A percentile compares a stretch with the other conserved stretches of the same genome.
Evolutionary conservation across 371 early-diverging fungal genomes (phyloP).

Genomic region (Mortierella sp.): DNA sequence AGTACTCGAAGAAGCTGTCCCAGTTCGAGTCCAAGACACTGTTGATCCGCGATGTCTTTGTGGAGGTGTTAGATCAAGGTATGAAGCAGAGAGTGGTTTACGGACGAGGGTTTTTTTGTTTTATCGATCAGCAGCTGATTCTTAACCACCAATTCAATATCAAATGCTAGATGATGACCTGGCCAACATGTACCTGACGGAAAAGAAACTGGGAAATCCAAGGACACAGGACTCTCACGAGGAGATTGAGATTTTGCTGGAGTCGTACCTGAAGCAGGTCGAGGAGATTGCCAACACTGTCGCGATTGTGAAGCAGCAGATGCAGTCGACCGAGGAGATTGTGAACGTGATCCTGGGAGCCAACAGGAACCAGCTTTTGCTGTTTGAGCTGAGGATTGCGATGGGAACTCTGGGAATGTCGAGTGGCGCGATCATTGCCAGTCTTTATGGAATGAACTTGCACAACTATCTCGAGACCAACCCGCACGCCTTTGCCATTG

Average conservation of each 20-base stretch:
- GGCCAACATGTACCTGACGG: slow-evolving; percentile 90
- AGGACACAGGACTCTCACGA: slow-evolving; percentile 78
- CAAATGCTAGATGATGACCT: slow-evolving; percentile 82
- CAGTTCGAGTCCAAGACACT: slow-evolving; percentile 82
- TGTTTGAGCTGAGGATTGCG: slow-evolving; percentile 85
- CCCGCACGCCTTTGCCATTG: slow-evolving; percentile 76
- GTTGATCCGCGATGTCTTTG: slow-evolving; percentile 82
- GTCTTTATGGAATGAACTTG: slow-evolving; percentile 92
- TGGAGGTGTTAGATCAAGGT: slow-evolving; percentile 86
- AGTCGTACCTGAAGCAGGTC: slow-evolving; percentile 88
- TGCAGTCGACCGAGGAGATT: slow-evolving; percentile 89
- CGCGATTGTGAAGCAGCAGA: slow-evolving; percentile 76
- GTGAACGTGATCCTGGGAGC: slow-evolving; percentile 87
- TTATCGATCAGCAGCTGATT: too few species aligned
- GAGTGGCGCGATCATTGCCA: slow-evolving; percentile 78
- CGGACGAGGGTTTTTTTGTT: too few species aligned
- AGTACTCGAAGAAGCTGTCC: slow-evolving; percentile 80
- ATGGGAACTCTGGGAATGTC: slow-evolving; percentile 84
- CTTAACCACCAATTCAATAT: too few species aligned
- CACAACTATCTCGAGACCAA: slow-evolving; percentile 77
- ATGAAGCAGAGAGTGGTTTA: too few species aligned
- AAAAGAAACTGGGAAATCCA: slow-evolving; percentile 72
- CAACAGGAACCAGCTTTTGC: slow-evolving; percentile 87
- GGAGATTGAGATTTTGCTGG: slow-evolving; percentile 89
- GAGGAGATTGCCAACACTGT: slow-evolving; percentile 87